Evolutionary conservation across 768 basidiomycete genomes (phyloP).

Genomic region (Mycena crocata): DNA sequence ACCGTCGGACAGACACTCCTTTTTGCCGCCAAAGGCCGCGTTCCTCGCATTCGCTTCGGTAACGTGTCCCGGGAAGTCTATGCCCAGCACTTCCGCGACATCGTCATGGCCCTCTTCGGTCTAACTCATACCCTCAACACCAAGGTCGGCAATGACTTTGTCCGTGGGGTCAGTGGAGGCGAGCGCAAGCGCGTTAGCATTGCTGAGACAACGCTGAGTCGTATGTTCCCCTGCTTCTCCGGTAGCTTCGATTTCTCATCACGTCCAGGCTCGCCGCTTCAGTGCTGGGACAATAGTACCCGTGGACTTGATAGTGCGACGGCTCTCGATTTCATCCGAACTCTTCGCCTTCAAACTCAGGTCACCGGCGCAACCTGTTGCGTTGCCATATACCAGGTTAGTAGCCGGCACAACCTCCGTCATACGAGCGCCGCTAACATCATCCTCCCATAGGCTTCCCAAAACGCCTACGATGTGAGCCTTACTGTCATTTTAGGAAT

Average conservation of each 20-base stretch:
- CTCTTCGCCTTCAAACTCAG: conserved; percentile 54
- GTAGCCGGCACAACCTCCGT: background rate
- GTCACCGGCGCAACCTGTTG: conserved; percentile 52
- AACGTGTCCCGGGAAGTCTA: conserved; percentile 49
- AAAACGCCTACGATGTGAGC: conserved; percentile 54
- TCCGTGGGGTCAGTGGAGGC: conserved; percentile 67
- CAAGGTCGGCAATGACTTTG: conserved; percentile 69
- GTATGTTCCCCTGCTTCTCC: conserved; percentile 32
- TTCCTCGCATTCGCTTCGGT: conserved; percentile 48
- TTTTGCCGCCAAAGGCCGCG: conserved; percentile 65
- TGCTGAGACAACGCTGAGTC: conserved; percentile 58
- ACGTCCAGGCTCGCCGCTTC: conserved; percentile 45
- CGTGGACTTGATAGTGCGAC: conserved; percentile 43
- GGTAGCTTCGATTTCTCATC: background rate
- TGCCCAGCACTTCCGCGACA: conserved; percentile 51
- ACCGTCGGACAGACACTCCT: conserved; percentile 60
- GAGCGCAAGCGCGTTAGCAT: conserved; percentile 74
- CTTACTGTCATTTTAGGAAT: background rate
- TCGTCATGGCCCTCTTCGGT: conserved; percentile 69
- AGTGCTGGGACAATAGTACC: conserved; percentile 63
- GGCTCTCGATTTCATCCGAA: conserved; percentile 59
- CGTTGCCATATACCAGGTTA: conserved; percentile 56
- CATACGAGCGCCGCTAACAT: background rate
- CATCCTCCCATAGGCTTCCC: conserved; percentile 45
- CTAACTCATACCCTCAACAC: conserved; percentile 70